These are phyloP conservation scores for Saccharomycopsis sp. DNA, from an alignment of 805 yeast genomes.

Conservation along the genomic window DNA sequence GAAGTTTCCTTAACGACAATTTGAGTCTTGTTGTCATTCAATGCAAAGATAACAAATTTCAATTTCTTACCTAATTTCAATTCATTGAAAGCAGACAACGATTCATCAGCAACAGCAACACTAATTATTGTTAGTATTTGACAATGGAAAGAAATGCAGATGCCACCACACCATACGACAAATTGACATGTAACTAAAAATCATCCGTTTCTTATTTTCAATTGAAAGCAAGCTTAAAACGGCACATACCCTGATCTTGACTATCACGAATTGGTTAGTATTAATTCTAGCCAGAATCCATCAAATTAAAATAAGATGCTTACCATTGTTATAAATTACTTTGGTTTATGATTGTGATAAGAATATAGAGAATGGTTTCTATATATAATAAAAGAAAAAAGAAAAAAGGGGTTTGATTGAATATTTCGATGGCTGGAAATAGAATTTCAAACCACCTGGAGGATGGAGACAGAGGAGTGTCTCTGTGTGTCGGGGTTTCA, in stretches of 20 bases:
- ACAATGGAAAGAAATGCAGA: not conserved
- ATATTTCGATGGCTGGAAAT: too few species aligned
- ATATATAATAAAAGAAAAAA: not conserved
- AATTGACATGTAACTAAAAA: not conserved
- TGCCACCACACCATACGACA: not conserved
- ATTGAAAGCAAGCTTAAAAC: too few species aligned
- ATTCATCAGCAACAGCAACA: slow-evolving; percentile 84
- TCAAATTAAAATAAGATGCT: too few species aligned
- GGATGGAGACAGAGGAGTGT: too few species aligned
- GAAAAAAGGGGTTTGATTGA: not conserved
- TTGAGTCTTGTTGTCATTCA: slow-evolving; percentile 83
- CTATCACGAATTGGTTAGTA: slow-evolving; percentile 12
- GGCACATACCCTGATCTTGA: slow-evolving; percentile 21
- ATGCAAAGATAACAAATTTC: slow-evolving; percentile 74
- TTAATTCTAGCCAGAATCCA: too few species aligned
- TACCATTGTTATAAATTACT: slow-evolving; percentile 1
- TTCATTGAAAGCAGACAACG: slow-evolving; percentile 90
- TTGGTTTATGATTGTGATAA: too few species aligned
- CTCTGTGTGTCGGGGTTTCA: too few species aligned
- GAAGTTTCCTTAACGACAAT: slow-evolving; percentile 87
- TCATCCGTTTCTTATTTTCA: not conserved
- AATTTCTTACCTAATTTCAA: slow-evolving; percentile 87
- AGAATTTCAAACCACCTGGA: too few species aligned
- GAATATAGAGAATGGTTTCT: too few species aligned
- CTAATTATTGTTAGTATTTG: slow-evolving; percentile 31